Percentiles rank a stretch among this genome's conserved stretches.
These are phyloP conservation scores for Eucalyptus microcorys DNA, from an alignment of 345 rosid species.

Conservation along the genomic window DNA sequence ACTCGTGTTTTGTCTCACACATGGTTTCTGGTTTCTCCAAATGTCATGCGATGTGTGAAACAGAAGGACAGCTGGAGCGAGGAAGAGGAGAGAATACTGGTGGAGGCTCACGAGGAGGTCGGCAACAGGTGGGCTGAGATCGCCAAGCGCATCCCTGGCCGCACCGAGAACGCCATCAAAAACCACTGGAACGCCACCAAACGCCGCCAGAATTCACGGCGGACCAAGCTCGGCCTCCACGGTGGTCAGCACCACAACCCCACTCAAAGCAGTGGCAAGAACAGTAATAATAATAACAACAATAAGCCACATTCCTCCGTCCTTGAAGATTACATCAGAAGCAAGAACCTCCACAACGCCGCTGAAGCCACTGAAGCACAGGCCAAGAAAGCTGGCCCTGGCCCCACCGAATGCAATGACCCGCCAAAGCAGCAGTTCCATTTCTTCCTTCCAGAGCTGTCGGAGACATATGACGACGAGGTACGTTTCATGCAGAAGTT, in stretches of 20 bases:
- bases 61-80: conserved; percentile 95
- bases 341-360: conserved; percentile 11
- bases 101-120: conserved; percentile 60
- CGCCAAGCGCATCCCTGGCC: conserved; percentile 68
- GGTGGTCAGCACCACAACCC: background rate
- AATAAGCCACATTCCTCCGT: conserved; percentile 36
- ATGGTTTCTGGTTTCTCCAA: background rate
- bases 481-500: conserved; percentile 51
- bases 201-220: conserved; percentile 67
- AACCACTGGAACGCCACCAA: conserved; percentile 96
- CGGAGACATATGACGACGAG: conserved; percentile 49
- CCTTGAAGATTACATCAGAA: conserved; percentile 75
- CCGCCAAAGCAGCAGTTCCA: conserved; percentile 9
- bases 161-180: conserved; percentile 86
- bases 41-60: background rate
- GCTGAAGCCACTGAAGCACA: background rate
- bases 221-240: conserved; percentile 40
- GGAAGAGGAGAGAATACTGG: conserved; percentile 68
- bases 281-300: conserved; percentile 2
- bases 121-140: conserved; percentile 98
- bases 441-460: conserved; percentile 23
- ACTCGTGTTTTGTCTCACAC: background rate
- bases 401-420: conserved; percentile 16
- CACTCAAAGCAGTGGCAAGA: background rate
- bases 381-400: background rate